Conservation (phyloP, 2,329 filamentous ascomycete genomes). For the Cercospora beticola region DNA sequence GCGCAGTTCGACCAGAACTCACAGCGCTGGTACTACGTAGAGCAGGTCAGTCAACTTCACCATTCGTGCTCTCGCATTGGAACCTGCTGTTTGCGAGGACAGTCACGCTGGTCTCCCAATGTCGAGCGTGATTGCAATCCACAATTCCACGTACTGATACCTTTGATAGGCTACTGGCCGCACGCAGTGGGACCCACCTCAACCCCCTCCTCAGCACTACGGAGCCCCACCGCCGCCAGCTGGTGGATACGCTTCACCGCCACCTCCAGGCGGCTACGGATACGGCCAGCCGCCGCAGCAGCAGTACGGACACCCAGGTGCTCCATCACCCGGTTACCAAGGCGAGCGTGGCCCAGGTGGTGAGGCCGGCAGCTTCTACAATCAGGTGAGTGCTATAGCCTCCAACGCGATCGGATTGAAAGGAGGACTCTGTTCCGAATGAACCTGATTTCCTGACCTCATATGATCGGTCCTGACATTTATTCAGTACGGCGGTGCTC, state of each 20-base stretch:
- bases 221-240: conserved; percentile 22
- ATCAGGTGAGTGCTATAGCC: conserved; percentile 13
- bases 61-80: not conserved
- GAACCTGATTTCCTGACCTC: not conserved
- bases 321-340: conserved; percentile 7
- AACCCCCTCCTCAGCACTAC: conserved; percentile 24
- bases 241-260: conserved; percentile 21
- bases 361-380: conserved; percentile 22
- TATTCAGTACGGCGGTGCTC: conserved; percentile 19
- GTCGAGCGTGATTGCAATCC: not conserved
- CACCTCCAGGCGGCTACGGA: conserved; percentile 12
- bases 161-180: conserved; percentile 52
- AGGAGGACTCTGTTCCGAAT: too few species aligned
- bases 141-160: not conserved
- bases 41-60: conserved; percentile 42
- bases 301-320: conserved; percentile 13
- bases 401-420: not conserved
- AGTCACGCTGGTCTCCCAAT: not conserved
- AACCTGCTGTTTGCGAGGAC: not conserved
- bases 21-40: conserved; percentile 65
- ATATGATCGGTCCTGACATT: not conserved
- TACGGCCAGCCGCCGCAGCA: conserved; percentile 32
- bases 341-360: conserved; percentile 17
- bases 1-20: conserved; percentile 62
- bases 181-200: conserved; percentile 64